Percentiles rank a stretch among this genome's conserved stretches.
These are phyloP conservation scores for Rhynchospora tenuis DNA, from an alignment of 176 grass and related monocot genomes.

Conservation along the genomic window DNA sequence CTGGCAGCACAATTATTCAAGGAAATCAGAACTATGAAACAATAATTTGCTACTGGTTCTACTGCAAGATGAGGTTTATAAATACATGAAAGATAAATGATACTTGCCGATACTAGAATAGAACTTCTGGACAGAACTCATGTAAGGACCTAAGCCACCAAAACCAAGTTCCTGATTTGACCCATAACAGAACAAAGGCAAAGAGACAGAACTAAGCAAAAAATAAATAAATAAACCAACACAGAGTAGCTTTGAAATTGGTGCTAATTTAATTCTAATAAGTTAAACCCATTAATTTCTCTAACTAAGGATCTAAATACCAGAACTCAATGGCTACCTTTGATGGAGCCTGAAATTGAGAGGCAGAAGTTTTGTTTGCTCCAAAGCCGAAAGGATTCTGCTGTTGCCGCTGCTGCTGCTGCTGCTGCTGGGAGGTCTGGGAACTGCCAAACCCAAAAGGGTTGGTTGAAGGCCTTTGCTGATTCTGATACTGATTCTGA, in stretches of 20 bases:
- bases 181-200: not conserved
- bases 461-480: slow-evolving; percentile 44
- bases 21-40: not conserved
- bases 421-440: slow-evolving; percentile 45
- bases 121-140: not conserved
- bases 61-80: not conserved
- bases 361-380: slow-evolving; percentile 24
- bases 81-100: not conserved
- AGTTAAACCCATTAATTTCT: not conserved
- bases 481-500: slow-evolving; percentile 50
- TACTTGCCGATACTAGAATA: not conserved
- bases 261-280: not conserved
- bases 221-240: not conserved
- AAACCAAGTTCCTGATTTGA: not conserved
- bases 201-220: not conserved
- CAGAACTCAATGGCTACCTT: slow-evolving; percentile 19
- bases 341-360: slow-evolving; percentile 30
- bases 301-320: not conserved
- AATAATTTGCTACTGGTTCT: not conserved
- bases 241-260: not conserved
- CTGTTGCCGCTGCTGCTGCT: slow-evolving; percentile 42
- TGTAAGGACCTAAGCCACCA: not conserved
- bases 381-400: slow-evolving; percentile 82
- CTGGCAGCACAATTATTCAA: slow-evolving; percentile 31
- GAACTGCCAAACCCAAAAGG: slow-evolving; percentile 63